phyloP scores from a whole-genome alignment of 352 stramenopile species.

The Pythium apleroticum region DNA sequence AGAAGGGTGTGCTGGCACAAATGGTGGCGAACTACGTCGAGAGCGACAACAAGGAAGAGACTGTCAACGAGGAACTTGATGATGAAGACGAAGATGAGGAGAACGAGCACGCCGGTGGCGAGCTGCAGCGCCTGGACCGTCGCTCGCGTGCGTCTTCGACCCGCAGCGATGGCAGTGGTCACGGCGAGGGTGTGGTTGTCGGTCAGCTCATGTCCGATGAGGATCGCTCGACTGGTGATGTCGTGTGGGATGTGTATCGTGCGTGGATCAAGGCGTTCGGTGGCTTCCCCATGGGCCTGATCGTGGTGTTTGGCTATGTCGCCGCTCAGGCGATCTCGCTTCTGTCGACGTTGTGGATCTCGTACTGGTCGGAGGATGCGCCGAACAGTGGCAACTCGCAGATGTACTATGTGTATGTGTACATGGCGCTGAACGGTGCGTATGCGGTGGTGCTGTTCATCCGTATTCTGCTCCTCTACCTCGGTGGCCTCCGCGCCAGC shows the following conservation, averaged over 20 bases:
- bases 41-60: slow-evolving; percentile 52
- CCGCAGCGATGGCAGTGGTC: slow-evolving; percentile 48
- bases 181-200: slow-evolving; percentile 24
- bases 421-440: slow-evolving; percentile 67
- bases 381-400: slow-evolving; percentile 49
- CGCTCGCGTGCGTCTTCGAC: slow-evolving; percentile 56
- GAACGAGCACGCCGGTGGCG: slow-evolving; percentile 17
- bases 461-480: slow-evolving; percentile 57
- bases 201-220: slow-evolving; percentile 68
- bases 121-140: slow-evolving; percentile 28
- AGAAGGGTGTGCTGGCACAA: slow-evolving; percentile 50
- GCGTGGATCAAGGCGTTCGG: slow-evolving; percentile 72
- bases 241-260: slow-evolving; percentile 62
- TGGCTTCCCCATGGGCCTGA: slow-evolving; percentile 41
- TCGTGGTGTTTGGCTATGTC: slow-evolving; percentile 58
- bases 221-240: slow-evolving; percentile 70
- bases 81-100: slow-evolving; percentile 41
- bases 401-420: slow-evolving; percentile 85
- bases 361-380: slow-evolving; percentile 90
- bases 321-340: slow-evolving; percentile 50
- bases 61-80: slow-evolving; percentile 23
- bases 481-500: slow-evolving; percentile 59
- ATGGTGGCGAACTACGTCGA: slow-evolving; percentile 72
- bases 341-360: slow-evolving; percentile 88
- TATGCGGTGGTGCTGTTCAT: slow-evolving; percentile 64